Evolutionary conservation across 169 alveolate genomes (phyloP), one percentile per base, ranked within the genome.

Genomic region (Toxoplasma gondii): DNA sequence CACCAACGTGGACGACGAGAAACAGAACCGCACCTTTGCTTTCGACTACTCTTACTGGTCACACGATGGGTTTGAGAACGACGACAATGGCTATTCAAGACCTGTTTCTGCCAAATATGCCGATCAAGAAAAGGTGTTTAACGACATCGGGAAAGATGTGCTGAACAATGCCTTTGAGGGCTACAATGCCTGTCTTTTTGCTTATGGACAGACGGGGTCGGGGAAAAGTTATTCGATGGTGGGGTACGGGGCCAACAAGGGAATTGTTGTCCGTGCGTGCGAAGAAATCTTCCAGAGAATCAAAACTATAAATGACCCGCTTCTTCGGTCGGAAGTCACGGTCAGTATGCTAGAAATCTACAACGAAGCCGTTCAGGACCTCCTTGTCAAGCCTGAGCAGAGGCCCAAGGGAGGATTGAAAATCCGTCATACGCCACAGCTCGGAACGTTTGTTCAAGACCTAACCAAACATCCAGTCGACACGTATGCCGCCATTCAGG

Each of bases 201-300:
- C 99, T 19, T 98, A 98, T 69, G 96, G 95, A 81, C 96, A 96
- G 86, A 96, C 97, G 54, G 99, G 99, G 9, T 91, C 98, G 34
- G 99, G 99, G 34, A 98, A 98, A 96, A 96, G 98, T 88, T 98
- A 98, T 94, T 97, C 98, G 12, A 98, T 98, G 99, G 98, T 98
- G 43, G 99, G 99, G 41, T 98, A 98, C 95, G 99, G 99, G 34
- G 97, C 97, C n/a, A 98, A 98, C 96, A 98, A 97, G 82, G 99
- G 99, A 69, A 98, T 98, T 53, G 98, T 98, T 29, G 99, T 99
- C 38, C 97, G 97, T 27, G 98, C 98, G 27, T 98, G 99, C 88
- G 98, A 97, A 78, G 99, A 98, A 94, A 98, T 98, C 78, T 98
- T 98, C 95, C 92, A 96, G 43, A 95, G 99, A 69, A 98, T 88